phyloP scores from a whole-genome alignment of 2,329 filamentous ascomycete species.

The Thelonectria blattea region DNA sequence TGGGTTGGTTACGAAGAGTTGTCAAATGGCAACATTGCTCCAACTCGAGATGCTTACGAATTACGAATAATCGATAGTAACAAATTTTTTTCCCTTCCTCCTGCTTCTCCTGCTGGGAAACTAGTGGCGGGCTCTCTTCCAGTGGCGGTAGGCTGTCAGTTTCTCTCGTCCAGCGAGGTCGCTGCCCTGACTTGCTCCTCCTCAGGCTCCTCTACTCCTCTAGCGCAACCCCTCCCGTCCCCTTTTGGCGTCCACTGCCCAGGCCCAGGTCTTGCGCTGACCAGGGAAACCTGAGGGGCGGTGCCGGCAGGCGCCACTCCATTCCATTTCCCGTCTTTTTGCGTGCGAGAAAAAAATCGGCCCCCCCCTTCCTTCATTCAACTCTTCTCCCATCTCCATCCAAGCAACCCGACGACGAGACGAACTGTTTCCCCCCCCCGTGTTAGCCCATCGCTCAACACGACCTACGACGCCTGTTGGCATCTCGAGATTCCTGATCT shows the following conservation, averaged over 20 bases:
- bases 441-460: slow-evolving; percentile 37
- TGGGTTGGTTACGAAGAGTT: neutral
- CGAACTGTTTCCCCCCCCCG: slow-evolving; percentile 26
- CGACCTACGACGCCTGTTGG: slow-evolving; percentile 29
- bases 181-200: too few relatives aligned
- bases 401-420: slow-evolving; percentile 32
- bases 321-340: slow-evolving; percentile 23
- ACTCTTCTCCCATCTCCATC: slow-evolving; percentile 36
- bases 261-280: slow-evolving; percentile 5
- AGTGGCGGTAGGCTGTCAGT: too few relatives aligned
- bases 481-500: slow-evolving; percentile 23
- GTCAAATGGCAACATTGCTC: too few relatives aligned
- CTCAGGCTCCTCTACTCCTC: too few relatives aligned
- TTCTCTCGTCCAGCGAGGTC: too few relatives aligned
- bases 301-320: slow-evolving; percentile 16
- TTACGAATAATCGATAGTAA: too few relatives aligned
- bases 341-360: slow-evolving; percentile 28
- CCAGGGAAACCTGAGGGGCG: slow-evolving; percentile 13
- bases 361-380: slow-evolving; percentile 34
- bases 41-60: too few relatives aligned
- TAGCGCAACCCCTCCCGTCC: neutral
- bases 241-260: too few relatives aligned
- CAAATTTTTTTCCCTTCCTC: too few relatives aligned
- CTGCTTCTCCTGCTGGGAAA: too few relatives aligned
- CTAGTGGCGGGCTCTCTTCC: too few relatives aligned